phyloP scores from a whole-genome alignment of 495 filamentous ascomycete genomes.

The Neurospora hispaniola region DNA sequence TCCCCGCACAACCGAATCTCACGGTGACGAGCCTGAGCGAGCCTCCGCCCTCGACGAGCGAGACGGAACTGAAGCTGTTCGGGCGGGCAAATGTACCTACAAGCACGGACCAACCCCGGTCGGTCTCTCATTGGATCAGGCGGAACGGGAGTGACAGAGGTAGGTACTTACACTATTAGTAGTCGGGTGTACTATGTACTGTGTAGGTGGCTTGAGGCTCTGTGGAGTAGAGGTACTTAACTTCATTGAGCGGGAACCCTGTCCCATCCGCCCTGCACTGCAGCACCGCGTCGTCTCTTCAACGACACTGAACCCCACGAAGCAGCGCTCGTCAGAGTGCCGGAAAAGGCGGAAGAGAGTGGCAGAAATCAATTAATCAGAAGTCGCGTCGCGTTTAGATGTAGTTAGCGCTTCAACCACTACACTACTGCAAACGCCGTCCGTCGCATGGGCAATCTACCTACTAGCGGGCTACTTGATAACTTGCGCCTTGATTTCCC shows the following conservation, averaged over 20 bases:
- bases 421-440: neutral
- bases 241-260: neutral
- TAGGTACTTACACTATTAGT: too few species aligned
- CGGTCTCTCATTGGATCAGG: neutral
- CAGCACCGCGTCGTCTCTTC: neutral
- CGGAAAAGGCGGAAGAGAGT: neutral
- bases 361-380: conserved; percentile 9
- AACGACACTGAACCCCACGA: neutral
- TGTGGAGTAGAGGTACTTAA: neutral
- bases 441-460: neutral
- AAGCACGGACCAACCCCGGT: neutral
- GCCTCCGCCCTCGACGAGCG: neutral
- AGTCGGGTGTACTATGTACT: too few species aligned
- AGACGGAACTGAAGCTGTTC: neutral
- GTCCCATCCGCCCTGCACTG: neutral
- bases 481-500: neutral
- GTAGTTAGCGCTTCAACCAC: neutral
- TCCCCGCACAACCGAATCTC: neutral
- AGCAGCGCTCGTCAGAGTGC: neutral
- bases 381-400: conserved; percentile 16
- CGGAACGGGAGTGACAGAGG: neutral
- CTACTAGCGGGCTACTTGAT: too few species aligned
- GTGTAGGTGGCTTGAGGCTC: neutral
- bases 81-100: neutral
- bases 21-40: neutral